Conservation (phyloP, 2,329 filamentous ascomycete species). For the Cryphonectria carpinicola region DNA sequence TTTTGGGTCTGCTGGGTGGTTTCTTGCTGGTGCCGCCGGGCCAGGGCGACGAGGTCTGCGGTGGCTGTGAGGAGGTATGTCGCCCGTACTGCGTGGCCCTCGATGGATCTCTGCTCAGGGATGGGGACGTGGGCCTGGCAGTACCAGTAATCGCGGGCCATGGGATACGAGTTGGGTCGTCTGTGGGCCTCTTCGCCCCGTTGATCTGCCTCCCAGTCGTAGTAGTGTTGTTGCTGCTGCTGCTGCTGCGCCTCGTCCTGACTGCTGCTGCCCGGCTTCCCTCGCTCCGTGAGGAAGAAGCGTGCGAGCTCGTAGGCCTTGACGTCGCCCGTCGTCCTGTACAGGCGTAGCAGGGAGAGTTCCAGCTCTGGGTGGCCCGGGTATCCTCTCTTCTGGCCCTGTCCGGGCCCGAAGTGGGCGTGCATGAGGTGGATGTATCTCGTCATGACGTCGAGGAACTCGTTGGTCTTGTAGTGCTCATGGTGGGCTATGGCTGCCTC, state of each 20-base stretch:
- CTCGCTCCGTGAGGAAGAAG: slow-evolving; percentile 63
- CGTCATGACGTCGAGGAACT: slow-evolving; percentile 55
- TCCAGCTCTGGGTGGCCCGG: slow-evolving; percentile 64
- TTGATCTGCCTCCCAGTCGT: slow-evolving; percentile 54
- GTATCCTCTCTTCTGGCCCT: slow-evolving; percentile 59
- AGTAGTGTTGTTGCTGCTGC: slow-evolving; percentile 55
- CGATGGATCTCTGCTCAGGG: slow-evolving; percentile 54
- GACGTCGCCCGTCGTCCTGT: slow-evolving; percentile 40
- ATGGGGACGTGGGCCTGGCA: slow-evolving; percentile 61
- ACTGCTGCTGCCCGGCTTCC: slow-evolving; percentile 50
- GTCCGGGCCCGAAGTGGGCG: slow-evolving; percentile 53
- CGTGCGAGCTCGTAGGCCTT: slow-evolving; percentile 51
- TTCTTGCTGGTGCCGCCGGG: slow-evolving; percentile 30
- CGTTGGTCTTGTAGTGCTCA: slow-evolving; percentile 54
- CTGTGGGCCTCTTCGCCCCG: slow-evolving; percentile 54
- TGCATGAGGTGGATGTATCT: slow-evolving; percentile 59
- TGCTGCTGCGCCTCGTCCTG: slow-evolving; percentile 46
- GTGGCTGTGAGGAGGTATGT: slow-evolving; percentile 64
- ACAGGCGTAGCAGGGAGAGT: slow-evolving; percentile 45
- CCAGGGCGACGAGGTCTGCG: slow-evolving; percentile 55
- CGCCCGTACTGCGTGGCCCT: slow-evolving; percentile 63
- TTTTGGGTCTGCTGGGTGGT: slow-evolving; percentile 24
- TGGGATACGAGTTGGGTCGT: slow-evolving; percentile 52
- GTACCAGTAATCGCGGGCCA: slow-evolving; percentile 50
- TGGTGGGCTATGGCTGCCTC: slow-evolving; percentile 62